Conservation (phyloP, 2,329 filamentous ascomycete genomes). For the Aaosphaeria arxii region DNA sequence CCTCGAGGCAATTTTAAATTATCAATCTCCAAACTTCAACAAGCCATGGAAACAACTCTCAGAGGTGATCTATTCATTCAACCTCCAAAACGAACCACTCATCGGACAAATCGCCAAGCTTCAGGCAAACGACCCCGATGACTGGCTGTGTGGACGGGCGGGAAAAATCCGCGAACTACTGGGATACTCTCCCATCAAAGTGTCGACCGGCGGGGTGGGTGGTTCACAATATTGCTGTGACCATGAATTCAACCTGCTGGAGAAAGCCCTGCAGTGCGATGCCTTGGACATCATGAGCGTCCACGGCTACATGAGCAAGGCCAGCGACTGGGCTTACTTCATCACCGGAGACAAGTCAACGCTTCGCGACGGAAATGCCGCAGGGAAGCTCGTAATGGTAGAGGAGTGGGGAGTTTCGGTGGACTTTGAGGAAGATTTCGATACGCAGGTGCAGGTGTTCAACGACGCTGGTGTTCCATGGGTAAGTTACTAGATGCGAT, state of each 20-base stretch:
- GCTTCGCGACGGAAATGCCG: slow-evolving; percentile 1
- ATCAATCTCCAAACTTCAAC: slow-evolving; percentile 6
- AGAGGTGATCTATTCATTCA: slow-evolving; percentile 7
- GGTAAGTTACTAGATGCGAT: slow-evolving; percentile 1
- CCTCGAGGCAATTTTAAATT: slow-evolving; percentile 3
- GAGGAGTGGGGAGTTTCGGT: slow-evolving; percentile 12
- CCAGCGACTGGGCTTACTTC: slow-evolving; percentile 9
- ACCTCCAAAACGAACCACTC: slow-evolving; percentile 10
- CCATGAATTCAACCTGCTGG: slow-evolving; percentile 6
- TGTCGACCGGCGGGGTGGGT: slow-evolving; percentile 10
- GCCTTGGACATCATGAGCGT: slow-evolving; percentile 11
- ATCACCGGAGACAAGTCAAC: slow-evolving; percentile 7
- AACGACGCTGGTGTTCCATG: slow-evolving; percentile 9
- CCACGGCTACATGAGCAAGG: slow-evolving; percentile 10
- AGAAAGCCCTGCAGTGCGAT: slow-evolving; percentile 9
- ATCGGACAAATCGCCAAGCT: slow-evolving; percentile 2
- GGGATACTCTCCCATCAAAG: slow-evolving; percentile 4
- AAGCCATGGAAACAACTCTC: slow-evolving; percentile 6
- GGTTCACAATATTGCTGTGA: slow-evolving; percentile 7
- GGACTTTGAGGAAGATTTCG: slow-evolving; percentile 5
- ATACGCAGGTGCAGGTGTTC: slow-evolving; percentile 7
- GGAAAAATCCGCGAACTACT: slow-evolving; percentile 2
- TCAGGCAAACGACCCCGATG: slow-evolving; percentile 6
- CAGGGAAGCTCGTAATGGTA: slow-evolving; percentile 8
- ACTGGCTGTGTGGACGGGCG: slow-evolving; percentile 11